A percentile compares a stretch with the other conserved stretches of the same genome.
phyloP scores from a whole-genome alignment of 768 basidiomycete species.

The Serendipita indica region DNA sequence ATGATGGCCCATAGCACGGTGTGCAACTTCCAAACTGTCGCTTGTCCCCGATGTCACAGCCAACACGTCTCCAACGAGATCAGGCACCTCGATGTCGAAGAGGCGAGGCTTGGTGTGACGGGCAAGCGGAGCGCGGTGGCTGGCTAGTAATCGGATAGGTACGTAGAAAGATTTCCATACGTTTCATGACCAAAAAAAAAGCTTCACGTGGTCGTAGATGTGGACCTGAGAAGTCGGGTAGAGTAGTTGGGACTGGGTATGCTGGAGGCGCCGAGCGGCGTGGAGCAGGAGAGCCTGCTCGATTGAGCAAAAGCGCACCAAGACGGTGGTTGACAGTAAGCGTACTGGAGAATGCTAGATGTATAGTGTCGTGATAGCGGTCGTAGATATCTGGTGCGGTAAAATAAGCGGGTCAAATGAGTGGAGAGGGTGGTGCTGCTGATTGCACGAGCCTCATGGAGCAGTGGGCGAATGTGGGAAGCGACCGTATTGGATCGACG shows the following conservation, averaged over 20 bases:
- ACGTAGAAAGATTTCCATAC: background rate
- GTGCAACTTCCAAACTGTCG: background rate
- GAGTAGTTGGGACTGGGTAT: background rate
- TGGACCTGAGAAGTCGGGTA: background rate
- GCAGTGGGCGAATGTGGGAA: background rate
- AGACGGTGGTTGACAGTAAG: too few relatives aligned
- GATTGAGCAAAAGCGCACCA: background rate
- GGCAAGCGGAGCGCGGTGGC: background rate
- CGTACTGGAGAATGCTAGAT: too few relatives aligned
- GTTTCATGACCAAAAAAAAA: background rate
- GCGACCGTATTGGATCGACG: background rate
- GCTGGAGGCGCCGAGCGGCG: background rate
- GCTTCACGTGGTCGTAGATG: background rate
- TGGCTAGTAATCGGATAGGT: background rate
- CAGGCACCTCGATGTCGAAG: background rate
- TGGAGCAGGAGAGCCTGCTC: background rate
- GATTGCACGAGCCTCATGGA: background rate
- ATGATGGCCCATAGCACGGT: background rate
- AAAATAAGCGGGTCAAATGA: background rate
- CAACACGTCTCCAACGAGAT: background rate
- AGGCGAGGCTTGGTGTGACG: too few relatives aligned
- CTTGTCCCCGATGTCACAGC: background rate
- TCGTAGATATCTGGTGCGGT: background rate
- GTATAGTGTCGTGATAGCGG: background rate
- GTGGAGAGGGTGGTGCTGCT: background rate